Base-by-base conservation (phyloP, 2,329 filamentous ascomycete genomes). In the Pseudocercospora musae region DNA sequence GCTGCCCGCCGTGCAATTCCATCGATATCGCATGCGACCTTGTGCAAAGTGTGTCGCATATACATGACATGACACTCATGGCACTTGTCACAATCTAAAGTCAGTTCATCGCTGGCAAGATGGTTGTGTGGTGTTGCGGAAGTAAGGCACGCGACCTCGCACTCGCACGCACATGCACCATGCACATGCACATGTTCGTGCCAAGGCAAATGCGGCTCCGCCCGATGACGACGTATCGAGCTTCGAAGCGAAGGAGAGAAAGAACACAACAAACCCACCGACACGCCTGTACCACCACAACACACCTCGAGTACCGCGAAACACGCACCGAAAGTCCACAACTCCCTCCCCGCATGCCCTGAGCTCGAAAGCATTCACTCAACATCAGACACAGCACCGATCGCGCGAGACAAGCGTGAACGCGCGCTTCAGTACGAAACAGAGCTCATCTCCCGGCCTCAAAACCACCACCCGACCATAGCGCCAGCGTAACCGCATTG, bases 401-500 rank as follows among this genome's bases (percentile, higher is more conserved):
- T 48, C 18, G 44, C 21, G 44, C 44, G 20, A 2, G 20, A 20
- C 9, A 9, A 48, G 8, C 4, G 29, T 25, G 2, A 15, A 40
- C 31, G 4, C 1, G 21, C 6, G 15, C 10, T 37, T 25, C 29
- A 23, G 8, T 6, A 33, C 21, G 23, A 44, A 25, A 25, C 57
- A 50, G 21, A 52, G 48, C 48, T 52, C 31, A 52, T 52, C 48
- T 52, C 48, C 48, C 18, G 48, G 48, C 20, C 48, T 25, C 48
- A n/a, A 50, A 50, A 23, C 48, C 48, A 31, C 48, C 25, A 3
- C 11, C 25, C 42, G 37, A 58, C 57, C 48, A 52, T 52, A 52
- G 48, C 31, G 31, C 53, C 29, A 56, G 7, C 29, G 52, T 55
- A 56, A 62, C 37, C 46, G 21, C 57, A 46, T 59, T 59, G 58